Conservation (phyloP, 2,329 filamentous ascomycete genomes). For the Fusarium xylarioides region DNA sequence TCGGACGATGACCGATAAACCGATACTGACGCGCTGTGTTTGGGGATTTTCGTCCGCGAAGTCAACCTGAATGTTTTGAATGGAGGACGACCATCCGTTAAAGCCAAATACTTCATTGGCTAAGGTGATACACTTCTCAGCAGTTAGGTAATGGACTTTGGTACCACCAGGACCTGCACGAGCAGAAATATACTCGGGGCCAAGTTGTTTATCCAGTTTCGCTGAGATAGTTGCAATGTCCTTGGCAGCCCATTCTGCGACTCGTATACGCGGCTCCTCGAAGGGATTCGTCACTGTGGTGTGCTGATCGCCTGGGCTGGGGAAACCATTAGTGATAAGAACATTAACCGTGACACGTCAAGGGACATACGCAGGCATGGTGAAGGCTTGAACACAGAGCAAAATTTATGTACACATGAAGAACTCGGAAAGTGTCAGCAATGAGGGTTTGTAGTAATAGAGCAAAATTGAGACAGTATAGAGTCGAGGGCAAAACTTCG, state of each 20-base stretch:
- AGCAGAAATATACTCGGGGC: constrained; percentile 93
- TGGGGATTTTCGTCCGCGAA: constrained; percentile 89
- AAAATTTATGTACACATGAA: constrained; percentile 40
- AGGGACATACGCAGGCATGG: constrained; percentile 56
- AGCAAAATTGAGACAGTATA: neutral
- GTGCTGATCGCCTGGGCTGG: constrained; percentile 74
- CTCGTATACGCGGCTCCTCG: constrained; percentile 72
- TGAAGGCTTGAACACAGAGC: constrained; percentile 25
- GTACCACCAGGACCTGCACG: constrained; percentile 83
- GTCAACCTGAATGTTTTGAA: constrained; percentile 93
- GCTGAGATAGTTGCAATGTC: constrained; percentile 90
- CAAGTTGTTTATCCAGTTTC: constrained; percentile 90
- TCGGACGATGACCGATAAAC: constrained; percentile 88
- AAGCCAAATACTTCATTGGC: constrained; percentile 97
- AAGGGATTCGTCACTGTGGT: constrained; percentile 77
- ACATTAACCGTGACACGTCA: constrained; percentile 15
- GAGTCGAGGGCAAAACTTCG: constrained; percentile 5
- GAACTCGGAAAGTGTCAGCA: neutral
- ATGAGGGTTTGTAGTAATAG: neutral
- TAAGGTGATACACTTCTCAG: constrained; percentile 94
- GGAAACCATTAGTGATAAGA: constrained; percentile 26
- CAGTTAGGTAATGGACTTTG: constrained; percentile 93
- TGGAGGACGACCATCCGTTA: constrained; percentile 97
- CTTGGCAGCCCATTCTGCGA: constrained; percentile 85
- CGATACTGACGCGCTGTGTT: constrained; percentile 82